Conservation (phyloP, 108 stramenopile species). For the Skeletonema grethae region DNA sequence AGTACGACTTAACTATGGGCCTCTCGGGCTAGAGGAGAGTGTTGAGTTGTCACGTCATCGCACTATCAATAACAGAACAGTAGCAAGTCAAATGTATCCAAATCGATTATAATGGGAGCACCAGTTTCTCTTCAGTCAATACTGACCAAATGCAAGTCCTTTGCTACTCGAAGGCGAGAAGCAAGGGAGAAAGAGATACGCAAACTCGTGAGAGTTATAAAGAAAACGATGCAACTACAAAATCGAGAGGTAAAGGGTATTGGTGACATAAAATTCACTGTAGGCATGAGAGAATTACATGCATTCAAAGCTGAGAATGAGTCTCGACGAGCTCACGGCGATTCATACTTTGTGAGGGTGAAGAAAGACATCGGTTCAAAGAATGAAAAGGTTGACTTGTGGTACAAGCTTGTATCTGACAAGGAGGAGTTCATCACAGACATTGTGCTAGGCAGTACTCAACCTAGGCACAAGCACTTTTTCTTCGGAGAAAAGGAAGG, state of each 20-base stretch:
- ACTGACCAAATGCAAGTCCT: not conserved
- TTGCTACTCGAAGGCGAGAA: slow-evolving; percentile 10
- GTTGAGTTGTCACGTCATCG: too few relatives aligned
- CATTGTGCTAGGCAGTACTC: slow-evolving; percentile 30
- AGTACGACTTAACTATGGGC: too few relatives aligned
- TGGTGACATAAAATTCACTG: slow-evolving; percentile 35
- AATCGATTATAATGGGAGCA: not conserved
- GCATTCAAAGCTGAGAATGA: slow-evolving; percentile 26
- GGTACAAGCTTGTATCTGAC: slow-evolving; percentile 23
- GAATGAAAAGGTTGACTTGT: slow-evolving; percentile 27
- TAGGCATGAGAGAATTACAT: slow-evolving; percentile 25
- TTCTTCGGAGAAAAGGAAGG: slow-evolving; percentile 29
- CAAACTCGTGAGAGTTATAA: slow-evolving; percentile 26
- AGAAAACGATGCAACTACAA: slow-evolving; percentile 37
- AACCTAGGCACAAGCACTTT: slow-evolving; percentile 41
- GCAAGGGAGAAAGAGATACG: slow-evolving; percentile 18
- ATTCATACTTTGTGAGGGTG: slow-evolving; percentile 32
- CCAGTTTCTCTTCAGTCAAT: slow-evolving; percentile 3
- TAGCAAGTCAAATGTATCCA: too few relatives aligned
- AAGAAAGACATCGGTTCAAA: slow-evolving; percentile 43
- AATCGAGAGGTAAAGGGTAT: slow-evolving; percentile 28
- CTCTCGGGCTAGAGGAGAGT: too few relatives aligned
- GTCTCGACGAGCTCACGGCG: slow-evolving; percentile 22
- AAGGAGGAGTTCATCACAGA: slow-evolving; percentile 39
- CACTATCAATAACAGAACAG: too few relatives aligned